Base-by-base conservation (phyloP, 164 flowering plant genomes). In the Hamamelis virginiana region DNA sequence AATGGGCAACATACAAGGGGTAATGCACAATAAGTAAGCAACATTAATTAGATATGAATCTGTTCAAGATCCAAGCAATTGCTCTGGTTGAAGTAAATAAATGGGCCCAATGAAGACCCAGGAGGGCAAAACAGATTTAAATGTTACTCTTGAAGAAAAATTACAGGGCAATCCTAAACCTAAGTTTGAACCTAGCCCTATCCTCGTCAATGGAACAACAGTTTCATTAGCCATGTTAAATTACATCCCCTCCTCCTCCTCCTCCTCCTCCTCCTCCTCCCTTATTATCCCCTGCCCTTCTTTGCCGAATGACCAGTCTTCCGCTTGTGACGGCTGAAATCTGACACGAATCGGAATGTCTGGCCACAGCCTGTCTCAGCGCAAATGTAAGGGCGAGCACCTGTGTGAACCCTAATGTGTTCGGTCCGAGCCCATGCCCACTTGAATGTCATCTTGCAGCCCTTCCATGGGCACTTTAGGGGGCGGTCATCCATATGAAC, bases 381-480 rank as follows among this genome's bases (percentile, higher is more conserved):
- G 69, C 99, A 95, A 48, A 87, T 77, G 58, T 95, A 95, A 21
- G 99, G 99, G 0, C 99, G 90, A 14, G 80, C 99, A 52, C 99
- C 99, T 1, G 99, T 95, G 80, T 95, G 99, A 75, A 95, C 99
- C 77, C 99, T 72, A 1, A 96, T 91, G 80, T 96, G 98, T 71
- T 96, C 99, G 0, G 99, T 96, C 50, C 98, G 74, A 12, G 99
- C 94, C 99, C 99, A 96, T 22, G 98, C 95, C 99, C 99, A 96
- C 81, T 96, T 95, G 79, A 95, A 93, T 0, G 95, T 78, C 99
- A 93, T 96, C 84, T 85, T 91, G 84, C 99, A 96, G 62, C 99
- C 98, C 76, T 87, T 92, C 98, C 98, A 93, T 0, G 99, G 98
- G 75, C 99, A 96, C 75, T 90, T 87, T 1, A 96, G 82, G 38